Percentiles rank a stretch among this genome's conserved stretches.
These are phyloP conservation scores for Zasmidium cellare DNA, from an alignment of 2,329 filamentous ascomycete genomes.

Conservation along the genomic window DNA sequence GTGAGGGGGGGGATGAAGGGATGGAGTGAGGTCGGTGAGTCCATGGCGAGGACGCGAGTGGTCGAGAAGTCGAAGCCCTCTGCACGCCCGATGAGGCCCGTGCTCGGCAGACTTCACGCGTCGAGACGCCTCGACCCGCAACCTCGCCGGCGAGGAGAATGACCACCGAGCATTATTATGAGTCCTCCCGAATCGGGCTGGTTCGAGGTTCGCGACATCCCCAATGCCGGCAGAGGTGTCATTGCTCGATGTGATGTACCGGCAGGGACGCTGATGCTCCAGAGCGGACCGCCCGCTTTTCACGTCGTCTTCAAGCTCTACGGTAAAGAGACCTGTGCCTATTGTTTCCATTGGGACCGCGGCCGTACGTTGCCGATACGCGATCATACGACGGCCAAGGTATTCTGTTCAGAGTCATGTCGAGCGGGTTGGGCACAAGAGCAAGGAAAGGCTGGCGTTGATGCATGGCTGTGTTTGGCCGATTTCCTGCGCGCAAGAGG, in stretches of 20 bases:
- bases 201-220: slow-evolving; percentile 43
- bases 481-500: slow-evolving; percentile 23
- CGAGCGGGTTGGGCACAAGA: slow-evolving; percentile 36
- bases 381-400: slow-evolving; percentile 41
- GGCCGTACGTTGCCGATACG: slow-evolving; percentile 43
- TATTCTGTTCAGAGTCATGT: slow-evolving; percentile 44
- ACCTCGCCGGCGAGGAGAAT: slow-evolving; percentile 1
- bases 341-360: slow-evolving; percentile 48
- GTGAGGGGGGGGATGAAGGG: too few relatives aligned
- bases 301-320: slow-evolving; percentile 48
- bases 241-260: slow-evolving; percentile 41
- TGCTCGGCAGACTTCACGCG: too few relatives aligned
- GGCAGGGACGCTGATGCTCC: slow-evolving; percentile 38
- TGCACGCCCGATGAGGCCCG: neutral
- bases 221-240: slow-evolving; percentile 46
- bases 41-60: too few relatives aligned
- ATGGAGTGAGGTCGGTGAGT: too few relatives aligned
- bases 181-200: slow-evolving; percentile 10
- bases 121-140: too few relatives aligned
- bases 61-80: too few relatives aligned
- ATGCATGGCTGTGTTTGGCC: slow-evolving; percentile 31
- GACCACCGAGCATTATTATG: slow-evolving; percentile 9
- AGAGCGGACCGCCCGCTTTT: slow-evolving; percentile 39
- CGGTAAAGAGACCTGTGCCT: slow-evolving; percentile 49
- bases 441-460: slow-evolving; percentile 29